phyloP scores from a whole-genome alignment of 257 asterid genomes.

The Craterostigma plantagineum region DNA sequence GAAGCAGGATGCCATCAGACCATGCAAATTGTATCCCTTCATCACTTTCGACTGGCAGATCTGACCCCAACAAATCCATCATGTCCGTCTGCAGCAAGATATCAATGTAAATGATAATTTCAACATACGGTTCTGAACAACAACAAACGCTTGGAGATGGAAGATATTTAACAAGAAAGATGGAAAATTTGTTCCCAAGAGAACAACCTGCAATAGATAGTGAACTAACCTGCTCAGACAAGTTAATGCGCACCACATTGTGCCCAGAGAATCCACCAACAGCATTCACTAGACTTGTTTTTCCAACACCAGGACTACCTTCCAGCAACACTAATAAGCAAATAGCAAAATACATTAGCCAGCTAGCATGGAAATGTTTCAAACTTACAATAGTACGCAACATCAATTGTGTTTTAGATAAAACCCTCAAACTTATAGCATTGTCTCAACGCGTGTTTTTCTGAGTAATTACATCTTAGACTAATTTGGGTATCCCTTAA shows the following conservation, averaged over 20 bases:
- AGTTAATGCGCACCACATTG: slow-evolving; percentile 73
- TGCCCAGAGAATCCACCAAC: slow-evolving; percentile 90
- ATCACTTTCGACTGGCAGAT: slow-evolving; percentile 87
- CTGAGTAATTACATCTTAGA: too few species aligned
- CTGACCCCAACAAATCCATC: slow-evolving; percentile 94
- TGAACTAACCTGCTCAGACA: slow-evolving; percentile 78
- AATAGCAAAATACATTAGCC: too few species aligned
- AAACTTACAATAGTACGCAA: neutral
- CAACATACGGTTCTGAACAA: neutral
- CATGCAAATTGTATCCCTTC: slow-evolving; percentile 86
- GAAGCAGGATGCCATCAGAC: slow-evolving; percentile 96
- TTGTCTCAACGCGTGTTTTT: too few species aligned
- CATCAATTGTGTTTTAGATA: neutral
- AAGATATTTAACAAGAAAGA: too few species aligned
- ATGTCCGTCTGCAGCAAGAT: slow-evolving; percentile 68
- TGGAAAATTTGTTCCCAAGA: neutral
- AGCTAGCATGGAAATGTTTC: too few species aligned
- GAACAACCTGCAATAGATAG: too few species aligned
- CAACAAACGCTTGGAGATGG: too few species aligned
- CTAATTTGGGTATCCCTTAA: too few species aligned
- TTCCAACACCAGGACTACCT: slow-evolving; percentile 99
- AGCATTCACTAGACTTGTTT: slow-evolving; percentile 81
- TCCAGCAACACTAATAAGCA: slow-evolving; percentile 64
- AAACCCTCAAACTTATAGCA: neutral
- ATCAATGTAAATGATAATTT: neutral